phyloP scores from a whole-genome alignment of 1,284 basidiomycete genomes.

The Ustilago sp. region DNA sequence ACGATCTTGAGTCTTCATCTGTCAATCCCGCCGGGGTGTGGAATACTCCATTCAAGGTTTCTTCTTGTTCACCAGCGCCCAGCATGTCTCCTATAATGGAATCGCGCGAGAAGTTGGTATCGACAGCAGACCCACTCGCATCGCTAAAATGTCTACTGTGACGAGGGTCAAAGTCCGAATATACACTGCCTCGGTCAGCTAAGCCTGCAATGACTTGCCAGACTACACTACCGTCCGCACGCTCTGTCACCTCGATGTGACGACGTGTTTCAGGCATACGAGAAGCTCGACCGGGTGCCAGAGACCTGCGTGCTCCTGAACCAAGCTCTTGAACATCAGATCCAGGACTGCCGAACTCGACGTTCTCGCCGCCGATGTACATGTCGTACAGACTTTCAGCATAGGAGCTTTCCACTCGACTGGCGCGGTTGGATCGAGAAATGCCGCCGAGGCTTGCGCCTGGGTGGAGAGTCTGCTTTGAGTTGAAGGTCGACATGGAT shows the following conservation, averaged over 20 bases:
- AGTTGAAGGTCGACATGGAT: slow-evolving; percentile 20
- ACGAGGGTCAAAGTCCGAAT: slow-evolving; percentile 44
- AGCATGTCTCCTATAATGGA: slow-evolving; percentile 1
- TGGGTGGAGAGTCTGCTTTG: slow-evolving; percentile 26
- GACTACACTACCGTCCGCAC: slow-evolving; percentile 61
- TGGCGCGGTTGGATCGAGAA: slow-evolving; percentile 17
- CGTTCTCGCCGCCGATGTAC: slow-evolving; percentile 40
- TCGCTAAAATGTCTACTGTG: slow-evolving; percentile 29
- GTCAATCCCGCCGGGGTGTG: slow-evolving; percentile 40
- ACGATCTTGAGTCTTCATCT: slow-evolving; percentile 52
- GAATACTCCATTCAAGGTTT: slow-evolving; percentile 1
- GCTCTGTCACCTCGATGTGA: slow-evolving; percentile 65
- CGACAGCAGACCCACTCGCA: background rate
- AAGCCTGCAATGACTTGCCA: slow-evolving; percentile 65
- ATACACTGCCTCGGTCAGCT: slow-evolving; percentile 52
- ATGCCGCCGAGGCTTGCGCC: background rate
- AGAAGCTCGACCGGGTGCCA: slow-evolving; percentile 6
- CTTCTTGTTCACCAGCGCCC: background rate
- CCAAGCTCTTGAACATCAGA: slow-evolving; percentile 11
- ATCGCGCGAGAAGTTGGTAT: background rate
- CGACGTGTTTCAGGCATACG: slow-evolving; percentile 22
- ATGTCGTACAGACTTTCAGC: slow-evolving; percentile 62
- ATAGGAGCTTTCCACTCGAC: slow-evolving; percentile 45
- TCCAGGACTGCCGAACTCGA: slow-evolving; percentile 21
- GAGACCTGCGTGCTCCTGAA: slow-evolving; percentile 6